Conservation (phyloP, 192 early-diverging fungal genomes). For the Coemansia sp. region DNA sequence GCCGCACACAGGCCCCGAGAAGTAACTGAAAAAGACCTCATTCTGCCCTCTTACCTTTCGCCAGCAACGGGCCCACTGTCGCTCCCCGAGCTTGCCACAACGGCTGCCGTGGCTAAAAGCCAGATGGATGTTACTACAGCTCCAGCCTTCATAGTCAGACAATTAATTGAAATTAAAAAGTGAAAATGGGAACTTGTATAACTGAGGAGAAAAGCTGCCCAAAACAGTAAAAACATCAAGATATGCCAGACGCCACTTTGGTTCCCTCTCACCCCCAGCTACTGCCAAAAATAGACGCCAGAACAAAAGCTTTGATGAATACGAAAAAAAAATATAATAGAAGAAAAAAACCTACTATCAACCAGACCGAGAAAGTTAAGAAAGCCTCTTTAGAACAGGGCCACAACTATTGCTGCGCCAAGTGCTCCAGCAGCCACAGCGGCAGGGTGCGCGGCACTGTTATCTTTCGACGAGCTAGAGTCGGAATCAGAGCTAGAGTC, state of each 20-base stretch:
- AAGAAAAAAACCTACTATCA: conserved; percentile 3
- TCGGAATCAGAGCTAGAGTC: background rate
- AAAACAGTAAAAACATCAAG: background rate
- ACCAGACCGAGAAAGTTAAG: background rate
- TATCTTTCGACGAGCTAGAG: conserved; percentile 8
- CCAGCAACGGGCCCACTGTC: background rate
- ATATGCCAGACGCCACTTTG: background rate
- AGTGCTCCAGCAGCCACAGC: conserved; percentile 21
- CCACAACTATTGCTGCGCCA: conserved; percentile 25
- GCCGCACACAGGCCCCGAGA: background rate
- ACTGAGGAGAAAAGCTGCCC: background rate
- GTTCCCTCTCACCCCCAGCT: background rate
- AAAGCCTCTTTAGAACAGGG: conserved; percentile 27
- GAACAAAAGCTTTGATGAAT: background rate
- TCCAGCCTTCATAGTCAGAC: background rate
- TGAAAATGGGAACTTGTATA: background rate
- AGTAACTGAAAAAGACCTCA: background rate
- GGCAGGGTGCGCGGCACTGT: conserved; percentile 27
- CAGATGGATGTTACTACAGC: background rate
- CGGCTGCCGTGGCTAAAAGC: background rate
- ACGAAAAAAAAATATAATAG: background rate
- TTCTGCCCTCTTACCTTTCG: background rate
- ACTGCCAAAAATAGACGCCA: background rate
- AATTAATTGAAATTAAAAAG: background rate
- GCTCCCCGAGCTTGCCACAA: background rate